Base-by-base conservation (phyloP, 2,329 filamentous ascomycete genomes). In the Colletotrichum phormii region DNA sequence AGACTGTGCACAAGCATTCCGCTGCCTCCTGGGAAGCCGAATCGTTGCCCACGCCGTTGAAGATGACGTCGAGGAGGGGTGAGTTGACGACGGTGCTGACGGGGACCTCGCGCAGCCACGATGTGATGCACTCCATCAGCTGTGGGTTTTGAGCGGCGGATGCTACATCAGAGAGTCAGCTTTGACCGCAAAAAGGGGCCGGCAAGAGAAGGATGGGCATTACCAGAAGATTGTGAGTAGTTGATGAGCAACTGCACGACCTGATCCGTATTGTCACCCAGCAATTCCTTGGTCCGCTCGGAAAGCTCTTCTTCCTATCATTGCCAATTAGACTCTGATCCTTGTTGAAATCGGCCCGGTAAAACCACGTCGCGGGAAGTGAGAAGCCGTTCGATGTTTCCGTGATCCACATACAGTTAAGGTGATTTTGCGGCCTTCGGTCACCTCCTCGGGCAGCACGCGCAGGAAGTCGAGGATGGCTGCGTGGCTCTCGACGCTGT, bases 371-470 rank as follows among this genome's bases (percentile, higher is more conserved):
- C 79, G 80, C 77, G 71, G 71, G 75, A 77, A 78, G 77, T 75
- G 78, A 75, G 73, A 78, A 77, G 74, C 78, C 78, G 79, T 84
- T 83, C 84, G 86, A 82, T 85, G 81, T 81, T 79, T 85, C 78
- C 82, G 87, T 86, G 87, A 87, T 93, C 91, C 89, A 96, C 95
- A 87, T 97, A 98, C 95, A 91, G 95, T 95, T 86, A 99, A 90
- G 89, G 95, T 98, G 89, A 99, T 98, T 88, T 98, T 99, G 86
- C 97, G 95, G 86, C 97, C 97, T 89, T 99, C 96, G 78, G 94
- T 98, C 81, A 99, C 97, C 89, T 99, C 97, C 88, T 99, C 97
- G 69, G 97, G 97, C 76, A 99, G 91, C 79, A 99, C 95, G 83
- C 95, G 95, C 76, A 99, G 89, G 83, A 99, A 99, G 83, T 99